These are phyloP conservation scores for Emydomyces testavorans DNA, from an alignment of 2,329 filamentous ascomycete species.

Conservation along the genomic window DNA sequence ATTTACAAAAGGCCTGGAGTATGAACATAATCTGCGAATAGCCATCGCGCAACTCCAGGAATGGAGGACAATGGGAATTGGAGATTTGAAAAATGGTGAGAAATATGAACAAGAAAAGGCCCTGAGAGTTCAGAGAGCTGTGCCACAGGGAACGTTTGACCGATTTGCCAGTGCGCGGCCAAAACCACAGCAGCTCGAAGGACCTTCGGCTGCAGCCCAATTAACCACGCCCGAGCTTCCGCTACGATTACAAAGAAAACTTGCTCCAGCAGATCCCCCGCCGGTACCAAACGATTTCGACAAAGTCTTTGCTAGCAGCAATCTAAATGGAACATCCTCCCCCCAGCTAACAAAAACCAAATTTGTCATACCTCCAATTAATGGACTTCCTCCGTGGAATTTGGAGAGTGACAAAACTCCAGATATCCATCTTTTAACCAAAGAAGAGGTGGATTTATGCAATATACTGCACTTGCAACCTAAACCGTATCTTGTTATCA, in stretches of 20 bases:
- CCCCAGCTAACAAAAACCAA: conserved; percentile 36
- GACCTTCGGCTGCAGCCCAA: conserved; percentile 60
- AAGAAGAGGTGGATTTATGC: conserved; percentile 78
- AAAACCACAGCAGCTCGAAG: conserved; percentile 56
- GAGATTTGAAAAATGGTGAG: conserved; percentile 72
- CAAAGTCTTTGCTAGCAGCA: conserved; percentile 46
- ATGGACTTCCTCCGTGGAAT: conserved; percentile 42
- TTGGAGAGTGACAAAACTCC: conserved; percentile 61
- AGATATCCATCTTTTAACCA: conserved; percentile 74
- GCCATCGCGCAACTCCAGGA: conserved; percentile 87
- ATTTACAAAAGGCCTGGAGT: conserved; percentile 71
- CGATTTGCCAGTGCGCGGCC: conserved; percentile 65
- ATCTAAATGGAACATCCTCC: conserved; percentile 33
- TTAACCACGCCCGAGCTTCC: conserved; percentile 70
- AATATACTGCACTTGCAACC: conserved; percentile 73
- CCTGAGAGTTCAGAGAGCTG: conserved; percentile 51
- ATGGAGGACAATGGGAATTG: conserved; percentile 77
- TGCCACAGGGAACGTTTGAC: conserved; percentile 71
- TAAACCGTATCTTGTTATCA: conserved; percentile 90
- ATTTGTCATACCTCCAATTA: conserved; percentile 42
- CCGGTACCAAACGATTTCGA: conserved; percentile 41
- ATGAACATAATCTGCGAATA: conserved; percentile 81
- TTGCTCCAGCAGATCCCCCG: conserved; percentile 26
- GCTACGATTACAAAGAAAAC: conserved; percentile 42
- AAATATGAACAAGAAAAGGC: conserved; percentile 89